Percentiles rank a stretch among this genome's conserved stretches.
phyloP scores from a whole-genome alignment of 345 rosid genomes.

The Dimocarpus longan region DNA sequence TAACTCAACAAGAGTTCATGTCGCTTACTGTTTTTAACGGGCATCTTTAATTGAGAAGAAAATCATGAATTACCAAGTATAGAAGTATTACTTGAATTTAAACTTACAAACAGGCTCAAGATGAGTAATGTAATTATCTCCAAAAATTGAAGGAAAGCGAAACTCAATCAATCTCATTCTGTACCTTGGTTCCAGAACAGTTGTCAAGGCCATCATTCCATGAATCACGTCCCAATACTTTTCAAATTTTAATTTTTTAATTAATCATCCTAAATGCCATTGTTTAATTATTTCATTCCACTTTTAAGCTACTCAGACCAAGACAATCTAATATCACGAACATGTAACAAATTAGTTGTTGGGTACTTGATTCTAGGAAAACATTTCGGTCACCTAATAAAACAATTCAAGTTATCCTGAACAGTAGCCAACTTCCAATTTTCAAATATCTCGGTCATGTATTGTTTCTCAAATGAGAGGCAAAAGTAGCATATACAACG shows the following conservation, averaged over 20 bases:
- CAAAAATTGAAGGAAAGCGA: background rate
- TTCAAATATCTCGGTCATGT: too few species aligned
- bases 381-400: background rate
- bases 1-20: too few species aligned
- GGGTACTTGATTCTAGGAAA: slow-evolving; percentile 6
- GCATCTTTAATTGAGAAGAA: too few species aligned
- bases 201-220: background rate
- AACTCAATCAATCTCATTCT: background rate
- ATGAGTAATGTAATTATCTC: background rate
- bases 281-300: background rate
- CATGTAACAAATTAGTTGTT: background rate
- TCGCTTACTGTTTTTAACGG: too few species aligned
- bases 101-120: background rate
- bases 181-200: background rate
- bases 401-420: background rate
- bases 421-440: background rate
- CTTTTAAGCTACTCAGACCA: background rate
- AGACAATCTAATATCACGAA: background rate
- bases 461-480: too few species aligned
- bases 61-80: too few species aligned
- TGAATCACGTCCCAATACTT: background rate
- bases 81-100: background rate
- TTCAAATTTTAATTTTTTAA: slow-evolving; percentile 3
- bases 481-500: too few species aligned
- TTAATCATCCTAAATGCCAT: background rate